These are phyloP conservation scores for Verbascum thapsus DNA, from an alignment of 257 asterid genomes.

Conservation along the genomic window DNA sequence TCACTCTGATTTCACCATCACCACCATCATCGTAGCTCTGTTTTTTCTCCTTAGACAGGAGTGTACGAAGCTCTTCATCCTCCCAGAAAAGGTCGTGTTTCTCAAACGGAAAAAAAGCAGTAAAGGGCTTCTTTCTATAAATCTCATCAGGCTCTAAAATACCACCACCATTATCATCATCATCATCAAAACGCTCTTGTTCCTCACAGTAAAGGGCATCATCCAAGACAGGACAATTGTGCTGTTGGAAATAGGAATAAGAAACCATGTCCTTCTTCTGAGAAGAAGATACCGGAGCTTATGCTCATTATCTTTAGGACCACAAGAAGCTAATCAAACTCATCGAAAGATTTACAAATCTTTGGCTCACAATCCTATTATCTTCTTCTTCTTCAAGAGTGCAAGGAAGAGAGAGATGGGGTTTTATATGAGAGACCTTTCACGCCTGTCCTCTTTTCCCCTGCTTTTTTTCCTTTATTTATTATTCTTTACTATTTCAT, in stretches of 20 bases:
- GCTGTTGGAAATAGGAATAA: constrained; percentile 39
- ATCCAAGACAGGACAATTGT: constrained; percentile 67
- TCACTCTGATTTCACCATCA: too few species aligned
- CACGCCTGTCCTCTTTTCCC: constrained; percentile 72
- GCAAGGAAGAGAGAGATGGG: constrained; percentile 28
- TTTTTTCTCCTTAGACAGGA: constrained; percentile 61
- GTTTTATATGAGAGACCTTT: constrained; percentile 71
- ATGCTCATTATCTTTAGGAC: constrained; percentile 65
- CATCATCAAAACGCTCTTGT: constrained; percentile 65
- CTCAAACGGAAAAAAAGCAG: constrained; percentile 49
- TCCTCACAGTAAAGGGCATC: constrained; percentile 82
- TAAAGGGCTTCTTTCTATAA: constrained; percentile 33
- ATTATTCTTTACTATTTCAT: constrained; percentile 1
- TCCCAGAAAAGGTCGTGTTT: constrained; percentile 87
- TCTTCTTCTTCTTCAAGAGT: constrained; percentile 15
- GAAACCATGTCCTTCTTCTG: constrained; percentile 69
- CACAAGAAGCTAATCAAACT: constrained; percentile 37
- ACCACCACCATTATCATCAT: constrained; percentile 38
- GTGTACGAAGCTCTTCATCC: constrained; percentile 62
- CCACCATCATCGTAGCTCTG: constrained; percentile 32
- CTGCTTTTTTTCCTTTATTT: not conserved
- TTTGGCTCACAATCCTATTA: constrained; percentile 60
- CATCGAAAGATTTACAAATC: constrained; percentile 43
- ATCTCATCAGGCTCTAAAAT: constrained; percentile 34
- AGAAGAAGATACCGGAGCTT: constrained; percentile 66